phyloP scores from a whole-genome alignment of 169 alveolate species.

The Toxoplasma gondii region DNA sequence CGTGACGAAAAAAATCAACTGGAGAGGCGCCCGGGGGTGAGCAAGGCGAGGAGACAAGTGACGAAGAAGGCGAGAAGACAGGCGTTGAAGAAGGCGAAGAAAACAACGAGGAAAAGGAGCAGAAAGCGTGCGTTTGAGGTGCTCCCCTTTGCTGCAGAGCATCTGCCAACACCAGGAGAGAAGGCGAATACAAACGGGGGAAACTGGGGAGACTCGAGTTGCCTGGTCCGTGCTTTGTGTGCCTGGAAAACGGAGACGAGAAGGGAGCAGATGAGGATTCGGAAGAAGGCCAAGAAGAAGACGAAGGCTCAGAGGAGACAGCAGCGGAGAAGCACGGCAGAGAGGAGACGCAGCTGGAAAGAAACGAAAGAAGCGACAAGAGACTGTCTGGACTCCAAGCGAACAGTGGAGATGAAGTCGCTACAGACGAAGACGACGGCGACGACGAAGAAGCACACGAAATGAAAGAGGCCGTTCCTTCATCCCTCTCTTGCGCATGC shows the following conservation, averaged over 20 bases:
- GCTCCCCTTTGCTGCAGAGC: neutral
- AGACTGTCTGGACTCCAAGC: too few relatives aligned
- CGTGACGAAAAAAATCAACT: neutral
- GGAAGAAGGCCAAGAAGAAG: neutral
- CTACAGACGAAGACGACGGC: too few relatives aligned
- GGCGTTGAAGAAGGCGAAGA: too few relatives aligned
- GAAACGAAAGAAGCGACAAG: too few relatives aligned
- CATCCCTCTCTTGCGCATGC: neutral
- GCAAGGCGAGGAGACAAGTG: neutral
- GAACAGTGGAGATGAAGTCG: too few relatives aligned
- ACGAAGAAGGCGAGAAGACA: too few relatives aligned
- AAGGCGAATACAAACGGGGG: neutral
- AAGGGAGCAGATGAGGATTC: neutral
- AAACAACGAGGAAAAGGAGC: too few relatives aligned
- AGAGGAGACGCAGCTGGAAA: too few relatives aligned
- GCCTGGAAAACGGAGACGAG: neutral
- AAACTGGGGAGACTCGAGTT: neutral
- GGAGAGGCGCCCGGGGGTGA: neutral
- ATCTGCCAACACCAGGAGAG: neutral
- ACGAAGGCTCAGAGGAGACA: neutral
- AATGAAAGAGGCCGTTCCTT: too few relatives aligned
- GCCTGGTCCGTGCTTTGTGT: neutral
- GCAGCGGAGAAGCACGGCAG: too few relatives aligned
- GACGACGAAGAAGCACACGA: too few relatives aligned
- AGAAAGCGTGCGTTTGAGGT: too few relatives aligned